These are phyloP conservation scores for Candida anutae DNA, from an alignment of 1,139 yeast genomes.

Conservation along the genomic window DNA sequence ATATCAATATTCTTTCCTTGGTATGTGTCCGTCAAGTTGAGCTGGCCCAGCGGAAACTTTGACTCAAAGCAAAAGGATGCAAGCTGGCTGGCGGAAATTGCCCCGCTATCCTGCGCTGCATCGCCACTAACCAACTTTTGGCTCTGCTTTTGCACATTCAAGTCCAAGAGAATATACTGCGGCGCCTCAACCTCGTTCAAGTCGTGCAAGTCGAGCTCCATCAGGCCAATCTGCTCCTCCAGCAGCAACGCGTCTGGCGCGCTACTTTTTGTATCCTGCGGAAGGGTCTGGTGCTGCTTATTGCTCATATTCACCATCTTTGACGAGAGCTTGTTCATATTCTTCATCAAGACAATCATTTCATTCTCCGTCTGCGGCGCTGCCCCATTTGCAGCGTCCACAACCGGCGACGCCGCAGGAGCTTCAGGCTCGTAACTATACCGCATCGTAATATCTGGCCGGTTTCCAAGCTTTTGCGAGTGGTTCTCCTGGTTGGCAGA, in stretches of 20 bases:
- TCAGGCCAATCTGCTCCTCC: constrained; percentile 29
- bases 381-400: constrained; percentile 1
- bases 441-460: constrained; percentile 87
- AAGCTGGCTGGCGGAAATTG: neutral
- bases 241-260: constrained; percentile 13
- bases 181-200: constrained; percentile 43
- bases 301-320: constrained; percentile 64
- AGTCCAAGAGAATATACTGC: constrained; percentile 51
- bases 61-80: constrained; percentile 7
- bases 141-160: constrained; percentile 19
- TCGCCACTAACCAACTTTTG: neutral
- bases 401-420: neutral
- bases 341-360: constrained; percentile 65
- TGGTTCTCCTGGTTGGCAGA: constrained; percentile 79
- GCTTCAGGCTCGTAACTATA: constrained; percentile 34
- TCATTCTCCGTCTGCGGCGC: constrained; percentile 37
- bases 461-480: constrained; percentile 67
- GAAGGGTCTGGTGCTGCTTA: too few species aligned
- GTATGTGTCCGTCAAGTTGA: constrained; percentile 39
- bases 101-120: neutral
- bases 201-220: constrained; percentile 57
- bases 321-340: constrained; percentile 83
- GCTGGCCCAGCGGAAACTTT: constrained; percentile 9
- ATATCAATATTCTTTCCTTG: constrained; percentile 27
- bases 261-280: constrained; percentile 15